Percentiles rank a stretch among this genome's conserved stretches.
Conservation (phyloP, 2,329 filamentous ascomycete species). For the Didymosphaeria variabile region DNA sequence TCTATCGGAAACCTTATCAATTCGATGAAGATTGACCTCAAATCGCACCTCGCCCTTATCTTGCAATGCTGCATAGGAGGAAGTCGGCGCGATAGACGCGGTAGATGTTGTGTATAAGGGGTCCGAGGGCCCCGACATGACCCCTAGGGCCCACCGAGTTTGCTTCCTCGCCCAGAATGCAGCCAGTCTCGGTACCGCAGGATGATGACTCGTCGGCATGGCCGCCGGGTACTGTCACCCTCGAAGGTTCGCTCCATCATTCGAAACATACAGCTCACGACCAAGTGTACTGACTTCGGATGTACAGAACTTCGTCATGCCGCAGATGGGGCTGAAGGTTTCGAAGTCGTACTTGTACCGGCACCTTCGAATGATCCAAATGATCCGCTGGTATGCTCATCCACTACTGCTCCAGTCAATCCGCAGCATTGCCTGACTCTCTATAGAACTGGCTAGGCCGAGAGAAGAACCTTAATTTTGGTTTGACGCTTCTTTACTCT, state of each 20-base stretch:
- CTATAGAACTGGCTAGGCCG: not conserved
- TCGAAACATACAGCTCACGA: too few species aligned
- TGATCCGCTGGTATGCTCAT: not conserved
- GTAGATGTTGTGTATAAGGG: not conserved
- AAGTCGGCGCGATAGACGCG: not conserved
- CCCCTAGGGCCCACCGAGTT: not conserved
- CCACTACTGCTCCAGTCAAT: too few species aligned
- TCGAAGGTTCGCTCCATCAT: not conserved
- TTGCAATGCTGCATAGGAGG: not conserved
- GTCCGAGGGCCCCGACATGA: not conserved
- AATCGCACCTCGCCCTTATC: not conserved
- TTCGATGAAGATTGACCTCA: not conserved
- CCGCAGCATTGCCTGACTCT: too few species aligned
- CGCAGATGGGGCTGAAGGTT: not conserved
- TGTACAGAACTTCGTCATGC: not conserved
- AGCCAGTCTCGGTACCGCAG: not conserved
- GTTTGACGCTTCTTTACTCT: not conserved
- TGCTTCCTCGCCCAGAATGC: not conserved
- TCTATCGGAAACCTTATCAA: not conserved
- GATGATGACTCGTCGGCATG: not conserved
- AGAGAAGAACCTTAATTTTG: not conserved
- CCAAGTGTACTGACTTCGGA: not conserved
- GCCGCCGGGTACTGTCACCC: not conserved
- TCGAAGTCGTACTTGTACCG: not conserved
- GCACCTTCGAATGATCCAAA: not conserved